phyloP scores from a whole-genome alignment of 371 early-diverging fungal genomes.

The Capillidium heterosporum region DNA sequence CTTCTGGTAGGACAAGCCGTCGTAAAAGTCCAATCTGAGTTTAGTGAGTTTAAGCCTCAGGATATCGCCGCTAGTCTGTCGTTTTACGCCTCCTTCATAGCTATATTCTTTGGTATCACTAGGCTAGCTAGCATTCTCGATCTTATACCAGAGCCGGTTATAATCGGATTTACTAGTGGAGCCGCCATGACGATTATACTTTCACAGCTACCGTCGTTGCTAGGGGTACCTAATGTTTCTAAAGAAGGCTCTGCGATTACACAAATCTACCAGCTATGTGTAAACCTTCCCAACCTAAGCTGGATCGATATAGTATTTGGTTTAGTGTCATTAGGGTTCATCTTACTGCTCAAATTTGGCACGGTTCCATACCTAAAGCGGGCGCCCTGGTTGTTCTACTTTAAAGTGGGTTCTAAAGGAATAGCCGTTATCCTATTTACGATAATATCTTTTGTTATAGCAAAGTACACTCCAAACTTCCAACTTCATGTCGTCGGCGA shows the following conservation, averaged over 20 bases:
- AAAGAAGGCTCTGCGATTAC: constrained; percentile 32
- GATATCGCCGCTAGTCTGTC: constrained; percentile 27
- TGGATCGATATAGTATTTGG: not conserved
- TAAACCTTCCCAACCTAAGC: not conserved
- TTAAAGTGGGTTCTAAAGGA: constrained; percentile 35
- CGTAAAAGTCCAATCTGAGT: constrained; percentile 18
- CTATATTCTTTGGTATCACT: constrained; percentile 44
- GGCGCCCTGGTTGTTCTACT: constrained; percentile 18
- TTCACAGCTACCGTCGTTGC: constrained; percentile 48
- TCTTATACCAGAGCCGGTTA: constrained; percentile 57
- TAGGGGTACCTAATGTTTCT: constrained; percentile 47
- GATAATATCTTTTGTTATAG: constrained; percentile 17
- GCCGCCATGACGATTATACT: constrained; percentile 59
- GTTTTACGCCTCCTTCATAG: constrained; percentile 25
- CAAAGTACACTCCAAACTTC: no score
- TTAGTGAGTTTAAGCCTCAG: not conserved
- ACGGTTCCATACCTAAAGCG: constrained; percentile 4
- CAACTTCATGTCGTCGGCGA: constrained; percentile 9
- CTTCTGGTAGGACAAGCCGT: constrained; percentile 43
- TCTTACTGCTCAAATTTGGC: not conserved
- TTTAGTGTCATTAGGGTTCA: not conserved
- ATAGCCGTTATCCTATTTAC: constrained; percentile 21
- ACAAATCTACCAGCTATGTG: constrained; percentile 30
- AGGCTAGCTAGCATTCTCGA: constrained; percentile 64
- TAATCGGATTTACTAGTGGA: constrained; percentile 56